Base-by-base conservation (phyloP, 2,329 filamentous ascomycete genomes). In the Tolypocladium nubicola region DNA sequence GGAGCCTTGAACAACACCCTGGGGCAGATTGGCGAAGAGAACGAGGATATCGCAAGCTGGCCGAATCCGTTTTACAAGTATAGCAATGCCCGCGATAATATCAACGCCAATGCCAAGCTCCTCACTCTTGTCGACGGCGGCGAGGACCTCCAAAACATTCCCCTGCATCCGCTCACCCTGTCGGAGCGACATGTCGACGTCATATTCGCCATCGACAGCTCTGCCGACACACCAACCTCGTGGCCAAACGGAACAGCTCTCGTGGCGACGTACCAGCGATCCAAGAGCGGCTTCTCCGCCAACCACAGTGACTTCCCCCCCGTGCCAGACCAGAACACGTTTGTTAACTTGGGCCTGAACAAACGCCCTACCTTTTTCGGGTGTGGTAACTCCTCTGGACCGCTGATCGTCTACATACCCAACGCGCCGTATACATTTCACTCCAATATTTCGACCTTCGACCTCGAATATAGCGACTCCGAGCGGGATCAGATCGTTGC, bases 161-260 rank as follows among this genome's bases (percentile, higher is more conserved):
- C 90, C 1, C 73, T 93, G 0, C 83, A 90, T 66, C 89, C 89
- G 0, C 78, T 93, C 8, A 88, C 91, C 61, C 86, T 92, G 65
- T 86, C 87, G 0, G 66, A 75, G n/a, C 85, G 89, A 47, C 67
- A 79, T 19, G 82, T 94, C 41, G 90, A 94, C 67, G 86, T 92
- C 39, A 87, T 94, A 66, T 92, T 93, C 66, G 88, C 89, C 1
- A 75, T 92, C 49, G 90, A 94, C 68, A 85, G 84, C 4, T 90
- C 87, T 1, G 88, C 88, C 2, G 89, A 94, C 68, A 90, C 84
- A 0, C 71, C 68, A 1, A 77, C 77, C 53, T 79, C 75, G 70
- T 94, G 88, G 87, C 89, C 89, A 30, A 91, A 93, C 67, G 90
- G 88, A 26, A 88, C 87, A 0, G 76, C 88, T 0, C 73, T 93